Evolutionary conservation across 2,329 filamentous ascomycete genomes (phyloP).

Genomic region (Phoma sp.): DNA sequence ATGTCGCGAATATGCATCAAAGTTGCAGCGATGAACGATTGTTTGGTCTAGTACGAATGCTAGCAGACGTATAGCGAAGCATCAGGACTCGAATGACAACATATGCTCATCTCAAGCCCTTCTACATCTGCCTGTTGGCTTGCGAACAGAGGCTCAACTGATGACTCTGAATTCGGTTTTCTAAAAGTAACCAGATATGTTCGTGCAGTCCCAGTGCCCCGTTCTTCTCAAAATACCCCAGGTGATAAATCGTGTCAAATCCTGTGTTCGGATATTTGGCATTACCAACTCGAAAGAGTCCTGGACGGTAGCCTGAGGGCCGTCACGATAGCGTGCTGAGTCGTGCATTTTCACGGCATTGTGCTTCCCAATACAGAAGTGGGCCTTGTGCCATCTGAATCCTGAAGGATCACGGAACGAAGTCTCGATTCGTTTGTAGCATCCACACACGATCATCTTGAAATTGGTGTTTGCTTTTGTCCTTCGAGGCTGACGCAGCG

Average conservation of each 20-base stretch:
- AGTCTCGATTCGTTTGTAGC: constrained; percentile 2
- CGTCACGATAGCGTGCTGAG: neutral
- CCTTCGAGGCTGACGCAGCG: constrained; percentile 1
- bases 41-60: neutral
- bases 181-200: neutral
- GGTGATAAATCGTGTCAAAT: neutral
- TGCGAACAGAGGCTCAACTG: neutral
- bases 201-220: neutral
- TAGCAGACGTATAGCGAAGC: constrained; percentile 2
- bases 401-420: constrained; percentile 8
- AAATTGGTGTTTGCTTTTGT: constrained; percentile 1
- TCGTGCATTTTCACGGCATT: constrained; percentile 9
- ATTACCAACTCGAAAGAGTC: neutral
- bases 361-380: constrained; percentile 8
- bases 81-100: constrained; percentile 2
- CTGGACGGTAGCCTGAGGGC: neutral
- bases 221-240: neutral
- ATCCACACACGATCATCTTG: constrained; percentile 3
- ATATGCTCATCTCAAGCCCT: constrained; percentile 2
- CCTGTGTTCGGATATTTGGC: neutral
- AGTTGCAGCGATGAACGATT: neutral
- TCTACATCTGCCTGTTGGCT: neutral
- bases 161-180: neutral
- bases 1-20: neutral
- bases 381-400: constrained; percentile 15